Evolutionary conservation across 768 basidiomycete species (phyloP).

Genomic region (Agaricus bisporus): DNA sequence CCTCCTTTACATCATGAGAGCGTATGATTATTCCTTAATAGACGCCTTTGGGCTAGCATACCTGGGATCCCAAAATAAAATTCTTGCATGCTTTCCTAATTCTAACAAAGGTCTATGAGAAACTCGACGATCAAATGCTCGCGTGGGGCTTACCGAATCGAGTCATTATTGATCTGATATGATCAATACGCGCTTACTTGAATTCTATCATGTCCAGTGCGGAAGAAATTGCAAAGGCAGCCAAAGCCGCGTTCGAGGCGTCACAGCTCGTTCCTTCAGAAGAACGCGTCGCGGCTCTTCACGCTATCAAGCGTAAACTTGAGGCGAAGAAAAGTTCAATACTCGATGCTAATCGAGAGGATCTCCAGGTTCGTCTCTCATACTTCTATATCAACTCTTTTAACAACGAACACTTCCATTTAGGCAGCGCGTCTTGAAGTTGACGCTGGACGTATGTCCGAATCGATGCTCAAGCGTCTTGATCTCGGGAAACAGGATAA

Average conservation of each 20-base stretch:
- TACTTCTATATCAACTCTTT: no score
- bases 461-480: constrained; percentile 77
- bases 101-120: constrained; percentile 5
- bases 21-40: constrained; percentile 21
- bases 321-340: constrained; percentile 60
- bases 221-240: constrained; percentile 64
- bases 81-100: constrained; percentile 12
- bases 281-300: constrained; percentile 68
- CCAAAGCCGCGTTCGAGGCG: constrained; percentile 79
- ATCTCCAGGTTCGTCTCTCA: constrained; percentile 55
- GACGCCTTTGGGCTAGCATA: constrained; percentile 17
- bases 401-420: background rate
- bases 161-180: background rate
- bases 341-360: constrained; percentile 72
- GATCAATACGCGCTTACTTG: background rate
- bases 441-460: constrained; percentile 77
- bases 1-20: constrained; percentile 62
- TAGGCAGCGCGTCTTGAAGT: constrained; percentile 78
- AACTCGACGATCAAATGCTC: background rate
- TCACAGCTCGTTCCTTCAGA: constrained; percentile 73
- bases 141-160: constrained; percentile 2
- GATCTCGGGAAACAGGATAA: constrained; percentile 78
- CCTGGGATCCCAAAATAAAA: constrained; percentile 27
- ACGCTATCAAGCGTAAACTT: constrained; percentile 63
- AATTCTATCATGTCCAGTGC: constrained; percentile 15